Evolutionary conservation across 306 rosid species (phyloP).

Genomic region (Dalbergia cultrata): DNA sequence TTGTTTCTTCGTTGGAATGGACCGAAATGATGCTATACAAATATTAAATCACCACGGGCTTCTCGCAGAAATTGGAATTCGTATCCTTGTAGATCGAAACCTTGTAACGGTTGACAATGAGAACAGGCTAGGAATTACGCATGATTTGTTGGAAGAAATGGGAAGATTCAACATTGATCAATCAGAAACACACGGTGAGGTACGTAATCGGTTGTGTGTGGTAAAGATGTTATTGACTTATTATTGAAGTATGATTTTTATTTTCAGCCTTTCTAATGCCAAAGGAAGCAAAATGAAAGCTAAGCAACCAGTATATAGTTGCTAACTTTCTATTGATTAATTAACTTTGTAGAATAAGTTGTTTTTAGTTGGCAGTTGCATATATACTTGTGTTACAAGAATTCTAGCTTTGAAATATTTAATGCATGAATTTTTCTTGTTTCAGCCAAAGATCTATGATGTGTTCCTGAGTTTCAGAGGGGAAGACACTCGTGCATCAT

Average conservation of each 20-base stretch:
- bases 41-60: neutral
- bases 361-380: neutral
- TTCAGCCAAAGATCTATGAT: neutral
- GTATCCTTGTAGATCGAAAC: neutral
- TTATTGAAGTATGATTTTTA: too few relatives aligned
- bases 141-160: neutral
- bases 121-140: slow-evolving; percentile 20
- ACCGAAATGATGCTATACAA: neutral
- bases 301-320: too few relatives aligned
- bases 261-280: too few relatives aligned
- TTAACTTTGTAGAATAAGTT: too few relatives aligned
- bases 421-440: neutral
- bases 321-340: too few relatives aligned
- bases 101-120: neutral
- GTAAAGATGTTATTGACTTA: too few relatives aligned
- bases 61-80: neutral
- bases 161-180: neutral
- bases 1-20: neutral
- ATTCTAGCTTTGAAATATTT: too few relatives aligned
- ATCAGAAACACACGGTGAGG: neutral
- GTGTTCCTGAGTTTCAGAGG: slow-evolving; percentile 10
- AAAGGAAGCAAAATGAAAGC: too few relatives aligned
- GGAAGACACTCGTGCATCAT: neutral
- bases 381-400: too few relatives aligned
- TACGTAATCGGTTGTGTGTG: neutral